Percentiles rank a stretch among this genome's conserved stretches.
These are phyloP conservation scores for Nelumbo lutea DNA, from an alignment of 164 flowering plant genomes.

Conservation along the genomic window DNA sequence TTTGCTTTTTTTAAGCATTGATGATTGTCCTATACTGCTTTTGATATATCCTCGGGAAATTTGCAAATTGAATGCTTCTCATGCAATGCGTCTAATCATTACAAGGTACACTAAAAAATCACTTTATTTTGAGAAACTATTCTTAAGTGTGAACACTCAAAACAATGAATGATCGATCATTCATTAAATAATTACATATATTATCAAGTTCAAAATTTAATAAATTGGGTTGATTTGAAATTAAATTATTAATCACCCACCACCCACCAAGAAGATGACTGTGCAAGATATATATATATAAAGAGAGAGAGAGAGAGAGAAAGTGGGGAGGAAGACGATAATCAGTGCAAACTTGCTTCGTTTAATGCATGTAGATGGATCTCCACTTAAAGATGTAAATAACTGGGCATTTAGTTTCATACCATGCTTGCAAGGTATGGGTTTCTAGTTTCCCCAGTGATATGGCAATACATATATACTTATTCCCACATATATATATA, in stretches of 20 bases:
- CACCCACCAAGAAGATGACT: too few species aligned
- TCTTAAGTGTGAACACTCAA: not conserved
- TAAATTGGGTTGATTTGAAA: not conserved
- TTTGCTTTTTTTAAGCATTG: not conserved
- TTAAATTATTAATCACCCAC: not conserved
- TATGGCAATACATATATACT: not conserved
- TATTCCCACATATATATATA: too few species aligned
- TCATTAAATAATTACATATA: not conserved
- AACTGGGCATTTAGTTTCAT: constrained; percentile 24
- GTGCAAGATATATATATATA: too few species aligned
- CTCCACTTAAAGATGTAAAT: constrained; percentile 18
- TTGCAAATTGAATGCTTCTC: not conserved
- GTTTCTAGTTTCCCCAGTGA: not conserved
- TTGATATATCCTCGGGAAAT: not conserved
- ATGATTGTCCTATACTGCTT: not conserved
- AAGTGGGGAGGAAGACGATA: not conserved
- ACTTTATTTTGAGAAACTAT: not conserved
- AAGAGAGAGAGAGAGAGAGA: not conserved
- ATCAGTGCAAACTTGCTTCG: not conserved
- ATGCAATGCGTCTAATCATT: not conserved
- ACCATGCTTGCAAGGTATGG: constrained; percentile 11
- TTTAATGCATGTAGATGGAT: not conserved
- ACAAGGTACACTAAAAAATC: not conserved
- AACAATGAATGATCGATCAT: not conserved
- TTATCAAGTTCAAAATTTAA: too few species aligned